A percentile compares a stretch with the other conserved stretches of the same genome.
phyloP scores from a whole-genome alignment of 2,329 filamentous ascomycete genomes.

The Chaetomium globosum region DNA sequence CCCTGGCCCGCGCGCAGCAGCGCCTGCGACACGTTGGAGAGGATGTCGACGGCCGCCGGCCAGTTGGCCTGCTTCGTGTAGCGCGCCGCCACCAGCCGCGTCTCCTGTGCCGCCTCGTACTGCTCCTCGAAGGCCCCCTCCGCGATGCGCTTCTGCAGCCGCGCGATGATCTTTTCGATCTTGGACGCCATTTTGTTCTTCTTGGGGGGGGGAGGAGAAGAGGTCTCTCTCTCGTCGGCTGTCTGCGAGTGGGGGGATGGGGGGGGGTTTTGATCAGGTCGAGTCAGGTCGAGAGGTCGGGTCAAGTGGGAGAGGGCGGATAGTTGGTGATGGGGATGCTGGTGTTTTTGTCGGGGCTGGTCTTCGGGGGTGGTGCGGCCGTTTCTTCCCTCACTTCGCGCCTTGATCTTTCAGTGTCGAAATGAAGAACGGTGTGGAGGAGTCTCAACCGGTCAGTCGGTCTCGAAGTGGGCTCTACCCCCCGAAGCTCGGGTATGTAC shows the following conservation, averaged over 20 bases:
- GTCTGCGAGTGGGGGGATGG: too few species aligned
- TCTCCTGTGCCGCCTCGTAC: slow-evolving; percentile 98
- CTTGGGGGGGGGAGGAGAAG: too few species aligned
- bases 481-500: not conserved
- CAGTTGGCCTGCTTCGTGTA: slow-evolving; percentile 90
- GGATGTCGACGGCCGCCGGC: slow-evolving; percentile 80
- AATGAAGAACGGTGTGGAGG: not conserved
- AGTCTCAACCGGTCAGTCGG: not conserved
- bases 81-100: slow-evolving; percentile 89
- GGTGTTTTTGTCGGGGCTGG: not conserved
- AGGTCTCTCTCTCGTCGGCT: too few species aligned
- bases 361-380: not conserved
- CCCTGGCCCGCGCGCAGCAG: slow-evolving; percentile 91
- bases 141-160: slow-evolving; percentile 81
- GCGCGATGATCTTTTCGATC: slow-evolving; percentile 61
- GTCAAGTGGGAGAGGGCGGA: not conserved
- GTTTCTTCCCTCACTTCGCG: not conserved
- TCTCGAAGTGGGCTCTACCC: not conserved
- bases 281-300: not conserved
- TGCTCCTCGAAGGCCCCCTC: slow-evolving; percentile 45
- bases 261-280: not conserved
- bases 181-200: slow-evolving; percentile 41
- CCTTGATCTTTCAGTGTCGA: not conserved
- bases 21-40: slow-evolving; percentile 80
- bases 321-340: not conserved